Evolutionary conservation across 768 basidiomycete species (phyloP), one percentile per base, ranked within the genome.

Genomic region (Kwoniella dejecticola): DNA sequence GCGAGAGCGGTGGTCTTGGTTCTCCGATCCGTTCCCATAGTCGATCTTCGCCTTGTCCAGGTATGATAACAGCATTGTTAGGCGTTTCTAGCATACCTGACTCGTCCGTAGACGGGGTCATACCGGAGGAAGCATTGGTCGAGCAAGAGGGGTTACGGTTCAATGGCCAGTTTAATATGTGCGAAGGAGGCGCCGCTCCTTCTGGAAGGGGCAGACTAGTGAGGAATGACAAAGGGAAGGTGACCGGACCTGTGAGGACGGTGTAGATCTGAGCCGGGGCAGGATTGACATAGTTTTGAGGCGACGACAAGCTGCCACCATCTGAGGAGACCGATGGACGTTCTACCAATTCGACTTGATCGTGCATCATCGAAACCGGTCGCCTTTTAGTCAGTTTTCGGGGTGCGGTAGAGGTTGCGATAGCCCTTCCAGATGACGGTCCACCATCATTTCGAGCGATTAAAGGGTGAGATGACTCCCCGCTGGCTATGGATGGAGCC

Each of bases 361-460:
- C 54, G 29, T 45, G 41, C 3, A 46, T 27, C 11, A 38, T 29
- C 2, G 45, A 31, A 5, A 27, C 40, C 10, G 58, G 47, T 19
- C 58, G 47, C 30, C 58, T 47, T 21, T 60, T 60, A 11, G 27
- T 31, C n/a, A 60, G 49, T 36, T 60, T 60, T 24, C 47, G 47
- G 2, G 48, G 58, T 21, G 58, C 33, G 8, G 30, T 31, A 21
- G n/a, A 27, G 19, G 21, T 21, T 1, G 45, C 4, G 0, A 26
- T 44, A 4, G 23, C 21, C 19, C 29, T 17, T 26, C 27, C 4
- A 6, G 44, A 24, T 7, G 46, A 17, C 29, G 29, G 45, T 8
- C 5, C 21, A 23, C 24, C 23, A 23, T 29, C n/a, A 15, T 13
- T 36, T 1, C 10, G 7, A 6, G 45, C 8, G 23, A 40, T 47